Base-by-base conservation (phyloP, 768 basidiomycete genomes). In the Pulveroboletus ravenelii region DNA sequence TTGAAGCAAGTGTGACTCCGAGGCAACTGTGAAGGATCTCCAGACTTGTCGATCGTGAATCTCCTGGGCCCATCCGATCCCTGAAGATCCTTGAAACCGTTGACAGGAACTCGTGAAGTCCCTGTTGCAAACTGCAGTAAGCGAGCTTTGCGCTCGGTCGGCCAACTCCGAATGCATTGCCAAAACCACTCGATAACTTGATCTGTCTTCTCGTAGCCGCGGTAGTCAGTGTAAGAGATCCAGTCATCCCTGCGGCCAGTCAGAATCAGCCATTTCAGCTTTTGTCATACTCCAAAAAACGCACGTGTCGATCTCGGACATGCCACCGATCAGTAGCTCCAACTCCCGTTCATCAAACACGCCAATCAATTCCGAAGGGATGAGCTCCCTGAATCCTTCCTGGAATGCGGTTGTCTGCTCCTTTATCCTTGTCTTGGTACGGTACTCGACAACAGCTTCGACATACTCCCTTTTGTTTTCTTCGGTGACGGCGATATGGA, bases 1-100 rank as follows among this genome's bases (percentile, higher is more conserved):
- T 95, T 95, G 78, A 96, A 95, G 70, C 93, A 96, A 2, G 93
- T 96, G 66, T 95, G 93, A 58, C 85, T 87, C 64, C 93, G 81
- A 3, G 93, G 93, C 43, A 96, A 67, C 41, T 91, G 89, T 13
- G 79, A 81, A 10, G 91, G 86, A 64, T 95, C 93, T 5, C 93
- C 93, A 18, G 85, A 87, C 70, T 95, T 95, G 71, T 96, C 93
- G 53, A 96, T 93, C 10, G 93, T 96, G 66, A 96, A 96, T 53
- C 93, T 74, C 49, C 93, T 74, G 3, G 93, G 93, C 0, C 93
- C 93, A 68, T 96, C 93, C 0, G 88, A 89, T 9, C 93, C 93
- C 70, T 95, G 93, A 7, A 94, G 74, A 62, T 95, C 93, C 63
- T 93, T 93, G 77, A 95, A 95, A 1, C 93, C 93, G 62, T 93